Conservation (phyloP, 2,329 filamentous ascomycete species). For the Chaetomium sp. region DNA sequence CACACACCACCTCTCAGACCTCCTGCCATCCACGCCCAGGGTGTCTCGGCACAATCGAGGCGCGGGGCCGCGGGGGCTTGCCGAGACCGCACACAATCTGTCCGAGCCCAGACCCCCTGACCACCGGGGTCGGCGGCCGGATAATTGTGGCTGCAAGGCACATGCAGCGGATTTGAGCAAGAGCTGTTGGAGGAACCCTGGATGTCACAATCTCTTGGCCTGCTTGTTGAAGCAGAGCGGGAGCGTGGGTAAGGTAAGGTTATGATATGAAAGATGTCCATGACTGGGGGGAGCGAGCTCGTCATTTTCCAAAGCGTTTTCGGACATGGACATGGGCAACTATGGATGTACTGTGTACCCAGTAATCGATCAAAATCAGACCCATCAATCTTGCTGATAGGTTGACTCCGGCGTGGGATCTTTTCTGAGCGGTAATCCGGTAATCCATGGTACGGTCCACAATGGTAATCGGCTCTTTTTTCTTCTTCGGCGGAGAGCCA, state of each 20-base stretch:
- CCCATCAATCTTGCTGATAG: not conserved
- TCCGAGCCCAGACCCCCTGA: slow-evolving; percentile 13
- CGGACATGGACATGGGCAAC: not conserved
- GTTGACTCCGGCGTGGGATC: not conserved
- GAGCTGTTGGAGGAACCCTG: not conserved
- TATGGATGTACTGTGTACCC: too few species aligned
- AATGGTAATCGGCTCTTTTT: slow-evolving; percentile 14
- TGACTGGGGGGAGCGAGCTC: not conserved
- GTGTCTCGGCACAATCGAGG: slow-evolving; percentile 3
- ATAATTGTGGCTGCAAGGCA: slow-evolving; percentile 26
- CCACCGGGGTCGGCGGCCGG: slow-evolving; percentile 13
- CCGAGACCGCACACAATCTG: slow-evolving; percentile 21
- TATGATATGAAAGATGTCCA: not conserved
- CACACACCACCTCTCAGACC: slow-evolving; percentile 13
- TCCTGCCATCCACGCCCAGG: slow-evolving; percentile 19
- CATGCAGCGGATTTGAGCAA: slow-evolving; percentile 1
- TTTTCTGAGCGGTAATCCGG: not conserved
- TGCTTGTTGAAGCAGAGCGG: not conserved
- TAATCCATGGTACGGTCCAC: not conserved
- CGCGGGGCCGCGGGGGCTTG: slow-evolving; percentile 18
- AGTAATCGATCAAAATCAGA: not conserved
- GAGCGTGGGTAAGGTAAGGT: slow-evolving; percentile 5
- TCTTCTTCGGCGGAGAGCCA: not conserved
- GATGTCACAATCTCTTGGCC: not conserved
- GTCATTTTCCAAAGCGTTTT: not conserved